These are phyloP conservation scores for Cinnamomum chago DNA, from an alignment of 164 flowering plant species.

Conservation along the genomic window DNA sequence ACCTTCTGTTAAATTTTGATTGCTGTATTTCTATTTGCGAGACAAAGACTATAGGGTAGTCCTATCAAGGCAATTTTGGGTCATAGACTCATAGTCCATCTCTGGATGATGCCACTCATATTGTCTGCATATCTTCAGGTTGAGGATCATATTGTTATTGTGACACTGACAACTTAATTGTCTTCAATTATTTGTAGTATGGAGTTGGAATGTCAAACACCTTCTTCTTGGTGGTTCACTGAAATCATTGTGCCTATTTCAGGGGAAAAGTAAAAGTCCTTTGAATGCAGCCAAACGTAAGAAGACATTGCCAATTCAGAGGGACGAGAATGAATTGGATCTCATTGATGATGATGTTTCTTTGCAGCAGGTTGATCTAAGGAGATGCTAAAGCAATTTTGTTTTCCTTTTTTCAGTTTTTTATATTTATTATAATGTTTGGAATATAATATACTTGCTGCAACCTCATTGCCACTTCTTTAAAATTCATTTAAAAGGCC, in stretches of 20 bases:
- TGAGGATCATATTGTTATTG: neutral
- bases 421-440: neutral
- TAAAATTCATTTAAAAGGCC: slow-evolving; percentile 45
- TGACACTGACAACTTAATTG: neutral
- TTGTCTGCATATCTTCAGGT: neutral
- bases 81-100: neutral
- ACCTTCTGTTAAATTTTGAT: too few species aligned
- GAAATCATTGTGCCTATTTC: slow-evolving; percentile 11
- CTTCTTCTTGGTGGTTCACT: neutral
- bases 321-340: slow-evolving; percentile 22
- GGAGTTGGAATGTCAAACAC: neutral
- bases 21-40: too few species aligned
- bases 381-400: neutral
- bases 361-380: slow-evolving; percentile 47
- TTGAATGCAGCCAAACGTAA: slow-evolving; percentile 12
- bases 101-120: neutral
- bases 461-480: neutral
- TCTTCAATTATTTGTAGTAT: neutral
- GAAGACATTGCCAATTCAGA: slow-evolving; percentile 33
- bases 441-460: neutral
- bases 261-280: slow-evolving; percentile 36
- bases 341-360: slow-evolving; percentile 56
- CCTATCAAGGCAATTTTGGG: too few species aligned
- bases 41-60: too few species aligned
- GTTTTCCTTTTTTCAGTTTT: neutral